Evolutionary conservation across 331 rosid genomes (phyloP).

Genomic region (Phaseolus coccineus): DNA sequence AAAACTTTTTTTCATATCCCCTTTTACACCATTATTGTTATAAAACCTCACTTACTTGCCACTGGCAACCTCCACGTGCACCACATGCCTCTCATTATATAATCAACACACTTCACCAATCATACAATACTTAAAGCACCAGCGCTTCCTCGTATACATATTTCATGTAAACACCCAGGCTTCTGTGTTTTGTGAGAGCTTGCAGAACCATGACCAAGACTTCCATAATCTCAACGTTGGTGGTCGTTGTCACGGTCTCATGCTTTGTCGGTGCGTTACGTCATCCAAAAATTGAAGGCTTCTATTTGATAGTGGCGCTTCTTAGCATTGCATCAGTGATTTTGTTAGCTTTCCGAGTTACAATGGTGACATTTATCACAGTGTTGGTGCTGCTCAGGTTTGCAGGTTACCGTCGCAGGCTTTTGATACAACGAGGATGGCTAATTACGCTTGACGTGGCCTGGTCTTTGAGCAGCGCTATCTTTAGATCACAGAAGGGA

Average conservation of each 20-base stretch:
- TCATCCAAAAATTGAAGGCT: slow-evolving; percentile 22
- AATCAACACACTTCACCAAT: slow-evolving; percentile 11
- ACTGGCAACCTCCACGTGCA: slow-evolving; percentile 53
- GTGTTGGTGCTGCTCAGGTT: slow-evolving; percentile 71
- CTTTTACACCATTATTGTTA: neutral
- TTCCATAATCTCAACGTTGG: slow-evolving; percentile 15
- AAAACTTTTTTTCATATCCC: too few relatives aligned
- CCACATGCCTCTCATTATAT: slow-evolving; percentile 48
- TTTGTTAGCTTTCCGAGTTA: slow-evolving; percentile 57
- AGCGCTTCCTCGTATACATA: neutral
- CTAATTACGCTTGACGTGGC: slow-evolving; percentile 66
- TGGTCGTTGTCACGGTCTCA: slow-evolving; percentile 32
- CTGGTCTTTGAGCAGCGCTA: slow-evolving; percentile 46
- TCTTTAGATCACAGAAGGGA: slow-evolving; percentile 61
- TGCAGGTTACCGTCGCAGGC: slow-evolving; percentile 68
- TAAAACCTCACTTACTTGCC: neutral
- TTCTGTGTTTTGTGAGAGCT: neutral
- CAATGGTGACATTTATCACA: slow-evolving; percentile 72
- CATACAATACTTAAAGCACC: neutral
- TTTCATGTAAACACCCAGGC: neutral
- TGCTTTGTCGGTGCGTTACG: neutral
- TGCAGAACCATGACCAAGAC: slow-evolving; percentile 39
- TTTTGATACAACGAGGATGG: slow-evolving; percentile 62
- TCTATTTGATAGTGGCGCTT: neutral
- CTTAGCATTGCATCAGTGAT: slow-evolving; percentile 7